Conservation (phyloP, 768 basidiomycete species). For the Phanerochaete carnosa region DNA sequence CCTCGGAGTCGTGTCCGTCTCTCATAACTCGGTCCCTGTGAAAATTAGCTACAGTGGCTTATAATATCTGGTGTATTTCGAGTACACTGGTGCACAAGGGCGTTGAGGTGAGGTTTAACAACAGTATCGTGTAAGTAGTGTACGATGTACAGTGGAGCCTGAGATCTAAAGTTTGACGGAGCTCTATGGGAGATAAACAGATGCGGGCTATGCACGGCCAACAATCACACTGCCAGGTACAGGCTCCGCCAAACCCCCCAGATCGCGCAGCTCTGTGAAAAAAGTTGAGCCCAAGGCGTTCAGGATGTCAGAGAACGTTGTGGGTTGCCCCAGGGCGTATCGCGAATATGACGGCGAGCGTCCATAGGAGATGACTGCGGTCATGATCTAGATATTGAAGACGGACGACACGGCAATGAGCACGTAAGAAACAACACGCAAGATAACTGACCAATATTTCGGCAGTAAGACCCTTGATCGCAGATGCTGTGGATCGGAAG, state of each 20-base stretch:
- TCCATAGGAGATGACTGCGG: conserved; percentile 65
- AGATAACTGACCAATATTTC: conserved; percentile 65
- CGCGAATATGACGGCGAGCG: conserved; percentile 48
- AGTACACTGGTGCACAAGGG: too few relatives aligned
- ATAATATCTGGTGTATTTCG: not conserved
- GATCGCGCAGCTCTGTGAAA: conserved; percentile 9
- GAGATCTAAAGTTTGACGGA: not conserved
- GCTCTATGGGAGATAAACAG: not conserved
- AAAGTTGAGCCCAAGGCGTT: conserved; percentile 12
- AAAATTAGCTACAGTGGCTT: not conserved
- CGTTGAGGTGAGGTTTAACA: too few relatives aligned
- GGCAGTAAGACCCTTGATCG: conserved; percentile 81
- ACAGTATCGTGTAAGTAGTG: too few relatives aligned
- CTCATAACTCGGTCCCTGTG: not conserved
- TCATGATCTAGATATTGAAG: conserved; percentile 49
- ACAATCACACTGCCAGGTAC: not conserved
- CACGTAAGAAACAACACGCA: not conserved
- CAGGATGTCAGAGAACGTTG: conserved; percentile 19
- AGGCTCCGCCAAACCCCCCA: not conserved
- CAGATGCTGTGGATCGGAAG: conserved; percentile 72
- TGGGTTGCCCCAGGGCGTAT: conserved; percentile 52
- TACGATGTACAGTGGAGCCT: not conserved
- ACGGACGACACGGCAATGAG: not conserved
- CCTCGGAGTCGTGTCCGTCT: not conserved
- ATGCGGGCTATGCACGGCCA: conserved; percentile 5